Base-by-base conservation (phyloP, 805 yeast species). In the Metschnikowia sp. region DNA sequence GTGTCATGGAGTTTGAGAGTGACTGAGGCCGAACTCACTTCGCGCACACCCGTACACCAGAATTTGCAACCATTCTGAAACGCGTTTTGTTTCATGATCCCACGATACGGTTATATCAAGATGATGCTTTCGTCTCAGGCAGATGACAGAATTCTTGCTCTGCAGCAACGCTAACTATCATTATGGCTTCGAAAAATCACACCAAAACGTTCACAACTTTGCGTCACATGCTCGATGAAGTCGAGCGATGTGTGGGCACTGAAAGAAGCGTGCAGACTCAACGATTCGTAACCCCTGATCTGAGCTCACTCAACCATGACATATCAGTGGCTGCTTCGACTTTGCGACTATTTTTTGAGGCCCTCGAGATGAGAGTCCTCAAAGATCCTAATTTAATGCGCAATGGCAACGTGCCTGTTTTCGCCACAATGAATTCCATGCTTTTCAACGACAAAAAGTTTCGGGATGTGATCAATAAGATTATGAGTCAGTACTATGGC, bases 1-100 rank as follows among this genome's bases (percentile, higher is more conserved):
- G 99, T 2, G 92, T 86, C 0, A 78, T 91, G 81, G 88, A 84
- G 41, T 56, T 61, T 39, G 38, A 44, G 12, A 40, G 40, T n/a
- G 45, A 35, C 32, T 19, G 42, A n/a, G 33, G 35, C 36, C 30
- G 40, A 29, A 5, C 30, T 8, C 32, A 38, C 40, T 19, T 38
- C 33, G 19, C 39, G 34, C 38, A 35, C 43, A 41, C 42, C 45
- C 43, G 53, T 47, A 42, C 50, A 44, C 44, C 48, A 40, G 10
- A 40, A 45, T 52, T 45, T 53, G 57, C 54, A 51, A 47, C 57
- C 49, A 41, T 42, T 39, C 46, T 50, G 53, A 50, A 50, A 50
- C 53, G 36, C 10, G 28, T 33, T 7, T 36, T 28, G 29, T 9
- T 9, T 18, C 38, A 32, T 22, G 26, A 22, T 4, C 26, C 26